These are phyloP conservation scores for Eucalyptus sp. DNA, from an alignment of 345 rosid genomes.

Conservation along the genomic window DNA sequence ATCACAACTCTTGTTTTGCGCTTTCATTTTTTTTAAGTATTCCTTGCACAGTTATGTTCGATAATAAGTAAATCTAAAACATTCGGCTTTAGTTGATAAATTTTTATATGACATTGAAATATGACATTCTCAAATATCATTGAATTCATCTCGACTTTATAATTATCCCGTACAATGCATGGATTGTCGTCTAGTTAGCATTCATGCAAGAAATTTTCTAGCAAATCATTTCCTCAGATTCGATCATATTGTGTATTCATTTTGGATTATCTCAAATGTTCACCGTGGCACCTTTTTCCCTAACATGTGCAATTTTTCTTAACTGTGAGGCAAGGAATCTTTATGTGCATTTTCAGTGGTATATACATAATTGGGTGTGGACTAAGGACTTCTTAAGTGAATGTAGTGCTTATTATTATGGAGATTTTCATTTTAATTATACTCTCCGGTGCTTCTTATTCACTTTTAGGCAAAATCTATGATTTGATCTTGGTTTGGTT, in stretches of 20 bases:
- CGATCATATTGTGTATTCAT: background rate
- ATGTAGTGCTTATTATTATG: background rate
- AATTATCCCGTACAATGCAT: rapidly evolving
- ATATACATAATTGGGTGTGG: background rate
- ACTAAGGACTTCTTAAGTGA: background rate
- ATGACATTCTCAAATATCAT: background rate
- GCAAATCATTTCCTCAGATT: background rate
- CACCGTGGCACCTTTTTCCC: background rate
- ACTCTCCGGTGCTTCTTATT: background rate
- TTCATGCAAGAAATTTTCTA: background rate
- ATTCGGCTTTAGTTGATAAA: background rate
- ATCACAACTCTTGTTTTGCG: background rate
- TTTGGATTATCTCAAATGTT: background rate
- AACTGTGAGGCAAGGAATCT: background rate
- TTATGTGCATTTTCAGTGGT: background rate
- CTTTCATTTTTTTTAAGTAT: background rate
- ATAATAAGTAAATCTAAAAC: background rate
- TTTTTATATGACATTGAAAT: background rate
- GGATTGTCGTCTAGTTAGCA: background rate
- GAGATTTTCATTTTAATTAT: background rate
- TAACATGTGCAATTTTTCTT: background rate
- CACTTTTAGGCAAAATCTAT: background rate
- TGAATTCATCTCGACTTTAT: background rate
- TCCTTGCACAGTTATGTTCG: background rate
- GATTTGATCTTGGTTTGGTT: background rate